A percentile compares a stretch with the other conserved stretches of the same genome.
Conservation (phyloP, 768 basidiomycete genomes). For the Calocybe cyanea region DNA sequence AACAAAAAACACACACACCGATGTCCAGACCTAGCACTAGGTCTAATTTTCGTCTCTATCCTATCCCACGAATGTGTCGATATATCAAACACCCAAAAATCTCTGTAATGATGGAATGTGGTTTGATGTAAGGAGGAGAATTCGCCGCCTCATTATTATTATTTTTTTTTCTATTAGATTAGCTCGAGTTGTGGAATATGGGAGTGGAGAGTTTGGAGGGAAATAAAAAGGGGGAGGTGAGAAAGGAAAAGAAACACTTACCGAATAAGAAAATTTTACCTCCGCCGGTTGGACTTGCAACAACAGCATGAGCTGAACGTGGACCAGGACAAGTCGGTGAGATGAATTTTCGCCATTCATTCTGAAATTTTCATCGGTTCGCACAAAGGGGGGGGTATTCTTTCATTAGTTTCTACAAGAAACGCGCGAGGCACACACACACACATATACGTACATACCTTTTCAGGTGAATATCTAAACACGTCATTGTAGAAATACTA, state of each 20-base stretch:
- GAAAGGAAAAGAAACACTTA: constrained; percentile 20
- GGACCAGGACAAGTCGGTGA: constrained; percentile 86
- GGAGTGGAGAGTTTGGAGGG: too few species aligned
- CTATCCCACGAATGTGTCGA: constrained; percentile 79
- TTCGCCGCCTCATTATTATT: constrained; percentile 58
- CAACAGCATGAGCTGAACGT: constrained; percentile 82
- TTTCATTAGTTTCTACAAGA: too few species aligned
- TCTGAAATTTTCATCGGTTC: too few species aligned
- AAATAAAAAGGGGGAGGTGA: neutral
- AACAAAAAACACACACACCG: constrained; percentile 38
- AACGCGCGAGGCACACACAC: too few species aligned
- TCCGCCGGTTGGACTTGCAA: constrained; percentile 69
- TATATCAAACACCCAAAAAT: constrained; percentile 88
- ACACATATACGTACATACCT: too few species aligned
- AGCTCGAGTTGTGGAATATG: too few species aligned
- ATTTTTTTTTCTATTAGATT: neutral
- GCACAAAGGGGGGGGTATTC: too few species aligned
- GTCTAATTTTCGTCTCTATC: constrained; percentile 80
- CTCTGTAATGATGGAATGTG: constrained; percentile 83
- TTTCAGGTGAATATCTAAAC: constrained; percentile 82
- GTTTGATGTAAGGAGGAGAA: constrained; percentile 83
- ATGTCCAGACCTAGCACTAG: constrained; percentile 80
- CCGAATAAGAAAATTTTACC: constrained; percentile 86
- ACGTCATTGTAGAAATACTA: constrained; percentile 88
- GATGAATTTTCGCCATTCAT: constrained; percentile 88